phyloP scores from a whole-genome alignment of 192 early-diverging fungal genomes.

The Coemansia sp. region DNA sequence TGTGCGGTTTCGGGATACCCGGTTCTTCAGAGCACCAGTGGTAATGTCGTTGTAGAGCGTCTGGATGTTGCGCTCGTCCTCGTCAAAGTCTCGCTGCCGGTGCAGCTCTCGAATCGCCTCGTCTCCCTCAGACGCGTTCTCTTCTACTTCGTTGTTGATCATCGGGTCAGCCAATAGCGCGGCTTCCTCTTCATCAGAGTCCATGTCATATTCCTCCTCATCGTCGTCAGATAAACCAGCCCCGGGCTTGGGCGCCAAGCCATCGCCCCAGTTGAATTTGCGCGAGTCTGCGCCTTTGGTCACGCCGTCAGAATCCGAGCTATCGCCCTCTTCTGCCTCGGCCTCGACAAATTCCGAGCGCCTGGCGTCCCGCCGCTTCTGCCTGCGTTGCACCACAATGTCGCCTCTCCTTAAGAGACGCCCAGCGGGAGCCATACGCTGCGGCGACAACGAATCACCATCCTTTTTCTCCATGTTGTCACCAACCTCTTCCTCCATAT shows the following conservation, averaged over 20 bases:
- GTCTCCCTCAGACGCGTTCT: constrained; percentile 23
- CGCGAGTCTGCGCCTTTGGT: constrained; percentile 7
- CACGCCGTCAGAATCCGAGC: constrained; percentile 38
- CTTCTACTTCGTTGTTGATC: constrained; percentile 36
- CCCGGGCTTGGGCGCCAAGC: not conserved
- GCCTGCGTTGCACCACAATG: not conserved
- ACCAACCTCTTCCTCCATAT: not conserved
- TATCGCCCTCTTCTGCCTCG: constrained; percentile 53
- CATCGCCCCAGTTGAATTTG: constrained; percentile 46
- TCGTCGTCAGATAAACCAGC: constrained; percentile 21
- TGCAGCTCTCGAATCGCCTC: constrained; percentile 43
- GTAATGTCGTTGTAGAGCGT: constrained; percentile 43
- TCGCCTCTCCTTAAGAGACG: constrained; percentile 12
- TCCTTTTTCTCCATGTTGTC: not conserved
- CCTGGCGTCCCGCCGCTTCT: constrained; percentile 5
- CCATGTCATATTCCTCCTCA: constrained; percentile 36
- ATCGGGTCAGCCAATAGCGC: constrained; percentile 46
- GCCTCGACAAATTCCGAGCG: constrained; percentile 54
- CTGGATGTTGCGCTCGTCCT: constrained; percentile 44
- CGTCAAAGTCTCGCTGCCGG: constrained; percentile 35
- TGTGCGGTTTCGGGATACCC: constrained; percentile 4
- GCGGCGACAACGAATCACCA: not conserved
- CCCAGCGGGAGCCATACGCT: not conserved
- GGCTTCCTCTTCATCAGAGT: constrained; percentile 43
- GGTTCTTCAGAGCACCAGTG: constrained; percentile 33